Evolutionary conservation across 2,329 filamentous ascomycete species (phyloP), one percentile per base, ranked within the genome.

Genomic region (Didymosphaeria variabile): DNA sequence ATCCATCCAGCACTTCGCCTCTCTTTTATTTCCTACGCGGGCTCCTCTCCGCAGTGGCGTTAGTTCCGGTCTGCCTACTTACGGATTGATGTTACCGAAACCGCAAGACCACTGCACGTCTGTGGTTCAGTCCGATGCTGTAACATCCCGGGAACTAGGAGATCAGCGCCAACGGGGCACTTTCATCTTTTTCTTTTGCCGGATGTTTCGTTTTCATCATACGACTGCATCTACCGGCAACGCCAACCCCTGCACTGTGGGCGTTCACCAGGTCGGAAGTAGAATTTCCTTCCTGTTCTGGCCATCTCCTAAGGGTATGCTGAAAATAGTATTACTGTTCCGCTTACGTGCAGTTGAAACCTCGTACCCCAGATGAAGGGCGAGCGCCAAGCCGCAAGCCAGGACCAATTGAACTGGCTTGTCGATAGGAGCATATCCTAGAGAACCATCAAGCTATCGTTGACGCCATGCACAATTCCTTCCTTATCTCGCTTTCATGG

Each of bases 281-380:
- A 47, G 42, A 44, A 36, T 46, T 19, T 32, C 38, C 2, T 66
- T 66, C 55, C 59, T 60, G 60, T 61, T 64, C 67, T 55, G 29
- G 65, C 57, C 53, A 58, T 59, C 55, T 57, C 54, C 53, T 60
- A 64, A 47, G 59, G 60, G 58, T 58, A 49, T 58, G 65, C 73
- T 68, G 58, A 71, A 76, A 76, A 77, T 77, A 77, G 72, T 62
- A 69, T 49, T 66, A 47, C 23, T 51, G 55, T 65, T 67, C 64
- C 64, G 63, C 65, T 67, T 68, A 67, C 58, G 63, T 61, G 58
- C 60, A 54, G 61, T 63, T 67, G 67, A 66, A 68, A 69, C 57
- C 57, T 67, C 60, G 63, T 70, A 70, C 70, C 68, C 70, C 67
- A 71, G 65, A 72, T 69, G 63, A 67, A 70, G 62, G 68, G 62